phyloP scores from a whole-genome alignment of 192 early-diverging fungal species.

The Funneliformis mosseae region DNA sequence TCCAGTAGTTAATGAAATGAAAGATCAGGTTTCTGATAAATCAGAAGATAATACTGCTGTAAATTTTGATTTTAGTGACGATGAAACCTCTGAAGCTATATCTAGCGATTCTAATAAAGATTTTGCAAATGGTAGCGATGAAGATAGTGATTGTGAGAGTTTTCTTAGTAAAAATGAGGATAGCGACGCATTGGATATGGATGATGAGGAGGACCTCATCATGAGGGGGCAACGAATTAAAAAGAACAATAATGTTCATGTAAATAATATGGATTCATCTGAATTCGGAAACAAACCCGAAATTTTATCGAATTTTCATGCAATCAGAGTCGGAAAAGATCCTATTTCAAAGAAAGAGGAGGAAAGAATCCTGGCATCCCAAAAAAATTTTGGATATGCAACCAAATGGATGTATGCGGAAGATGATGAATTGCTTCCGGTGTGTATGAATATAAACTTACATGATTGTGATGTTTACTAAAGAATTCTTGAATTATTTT shows the following conservation, averaged over 20 bases:
- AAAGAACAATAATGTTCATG: not conserved
- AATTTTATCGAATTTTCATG: not conserved
- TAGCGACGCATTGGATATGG: not conserved
- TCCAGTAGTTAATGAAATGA: not conserved
- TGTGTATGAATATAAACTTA: not conserved
- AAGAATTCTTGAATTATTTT: not conserved
- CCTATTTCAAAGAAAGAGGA: not conserved
- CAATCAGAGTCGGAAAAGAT: not conserved
- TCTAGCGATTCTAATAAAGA: not conserved
- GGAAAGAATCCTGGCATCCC: not conserved
- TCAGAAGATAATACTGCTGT: not conserved
- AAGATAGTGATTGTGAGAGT: not conserved
- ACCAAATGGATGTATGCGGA: slow-evolving; percentile 1
- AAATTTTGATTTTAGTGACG: not conserved
- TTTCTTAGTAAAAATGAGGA: not conserved
- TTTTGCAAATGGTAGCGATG: not conserved
- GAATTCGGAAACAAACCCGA: not conserved
- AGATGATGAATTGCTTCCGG: slow-evolving; percentile 6
- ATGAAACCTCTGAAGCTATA: not conserved
- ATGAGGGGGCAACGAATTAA: not conserved
- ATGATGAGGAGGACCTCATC: not conserved
- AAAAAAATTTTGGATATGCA: not conserved
- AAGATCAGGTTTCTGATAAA: not conserved
- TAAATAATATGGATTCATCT: not conserved
- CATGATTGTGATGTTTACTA: not conserved